phyloP scores from a whole-genome alignment of 2,329 filamentous ascomycete genomes.

The Ustulina deusta region DNA sequence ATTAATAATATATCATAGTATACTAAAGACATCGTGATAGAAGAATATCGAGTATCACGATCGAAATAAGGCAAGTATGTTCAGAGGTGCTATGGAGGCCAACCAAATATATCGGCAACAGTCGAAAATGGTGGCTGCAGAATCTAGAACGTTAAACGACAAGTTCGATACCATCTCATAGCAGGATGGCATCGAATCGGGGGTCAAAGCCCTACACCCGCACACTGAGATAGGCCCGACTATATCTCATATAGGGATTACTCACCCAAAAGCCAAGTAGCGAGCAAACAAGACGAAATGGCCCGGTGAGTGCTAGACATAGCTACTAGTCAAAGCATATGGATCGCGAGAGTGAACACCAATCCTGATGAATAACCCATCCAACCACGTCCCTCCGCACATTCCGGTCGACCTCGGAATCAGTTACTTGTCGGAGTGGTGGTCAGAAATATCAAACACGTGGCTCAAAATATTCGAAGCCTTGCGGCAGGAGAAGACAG shows the following conservation, averaged over 20 bases:
- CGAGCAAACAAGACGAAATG: no score
- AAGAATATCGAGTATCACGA: neutral
- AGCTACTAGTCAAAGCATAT: no score
- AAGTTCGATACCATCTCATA: neutral
- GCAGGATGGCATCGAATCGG: neutral
- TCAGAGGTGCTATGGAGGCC: neutral
- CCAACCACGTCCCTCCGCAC: no score
- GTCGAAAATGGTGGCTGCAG: neutral
- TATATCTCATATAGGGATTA: neutral
- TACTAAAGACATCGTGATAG: neutral
- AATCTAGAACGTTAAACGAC: neutral
- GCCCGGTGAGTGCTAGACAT: no score
- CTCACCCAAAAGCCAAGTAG: neutral
- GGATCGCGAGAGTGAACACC: no score
- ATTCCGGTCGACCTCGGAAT: no score
- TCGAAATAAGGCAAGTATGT: neutral
- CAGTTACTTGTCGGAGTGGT: no score
- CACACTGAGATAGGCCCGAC: neutral
- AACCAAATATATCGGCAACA: neutral
- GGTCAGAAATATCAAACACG: no score
- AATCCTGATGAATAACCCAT: no score
- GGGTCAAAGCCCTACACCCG: neutral
- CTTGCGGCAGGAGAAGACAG: no score
- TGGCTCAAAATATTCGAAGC: no score
- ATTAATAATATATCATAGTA: neutral